Conservation (phyloP, 768 basidiomycete genomes). For the Auriscalpium microsporum region DNA sequence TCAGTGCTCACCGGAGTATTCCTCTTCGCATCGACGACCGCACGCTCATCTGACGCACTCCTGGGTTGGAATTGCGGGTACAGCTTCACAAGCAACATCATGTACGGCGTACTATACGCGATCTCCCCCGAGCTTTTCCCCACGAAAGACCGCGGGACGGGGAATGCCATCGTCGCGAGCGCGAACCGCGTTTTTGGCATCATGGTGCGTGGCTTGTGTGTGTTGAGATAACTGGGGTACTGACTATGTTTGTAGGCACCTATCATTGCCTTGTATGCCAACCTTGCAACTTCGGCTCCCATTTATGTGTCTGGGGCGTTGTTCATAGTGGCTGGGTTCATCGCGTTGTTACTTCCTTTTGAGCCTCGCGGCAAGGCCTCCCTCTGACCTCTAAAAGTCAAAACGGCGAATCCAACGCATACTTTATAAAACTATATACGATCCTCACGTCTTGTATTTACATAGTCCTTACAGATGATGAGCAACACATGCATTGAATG, state of each 20-base stretch:
- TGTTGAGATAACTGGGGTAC: no score
- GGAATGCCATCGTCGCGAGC: slow-evolving; percentile 43
- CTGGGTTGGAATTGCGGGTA: slow-evolving; percentile 55
- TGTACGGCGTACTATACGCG: slow-evolving; percentile 41
- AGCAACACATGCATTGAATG: no score
- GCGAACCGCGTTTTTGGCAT: slow-evolving; percentile 53
- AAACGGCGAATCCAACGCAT: no score
- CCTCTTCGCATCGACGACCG: slow-evolving; percentile 49
- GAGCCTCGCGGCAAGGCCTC: slow-evolving; percentile 51
- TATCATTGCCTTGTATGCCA: slow-evolving; percentile 41
- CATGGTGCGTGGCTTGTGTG: slow-evolving; percentile 30
- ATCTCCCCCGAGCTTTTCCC: slow-evolving; percentile 46
- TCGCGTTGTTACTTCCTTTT: slow-evolving; percentile 45
- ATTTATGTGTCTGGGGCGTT: slow-evolving; percentile 47
- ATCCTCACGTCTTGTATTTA: no score
- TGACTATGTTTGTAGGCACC: slow-evolving; percentile 28
- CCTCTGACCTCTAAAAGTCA: slow-evolving; percentile 11
- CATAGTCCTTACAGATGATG: no score
- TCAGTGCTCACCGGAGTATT: slow-evolving; percentile 47
- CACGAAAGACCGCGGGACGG: slow-evolving; percentile 45
- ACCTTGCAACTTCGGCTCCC: slow-evolving; percentile 40
- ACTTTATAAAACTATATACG: no score
- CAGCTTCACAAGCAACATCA: slow-evolving; percentile 47
- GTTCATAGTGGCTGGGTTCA: slow-evolving; percentile 40
- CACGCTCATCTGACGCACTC: slow-evolving; percentile 40